phyloP scores from a whole-genome alignment of 495 filamentous ascomycete species.

The Daldinia grandis region DNA sequence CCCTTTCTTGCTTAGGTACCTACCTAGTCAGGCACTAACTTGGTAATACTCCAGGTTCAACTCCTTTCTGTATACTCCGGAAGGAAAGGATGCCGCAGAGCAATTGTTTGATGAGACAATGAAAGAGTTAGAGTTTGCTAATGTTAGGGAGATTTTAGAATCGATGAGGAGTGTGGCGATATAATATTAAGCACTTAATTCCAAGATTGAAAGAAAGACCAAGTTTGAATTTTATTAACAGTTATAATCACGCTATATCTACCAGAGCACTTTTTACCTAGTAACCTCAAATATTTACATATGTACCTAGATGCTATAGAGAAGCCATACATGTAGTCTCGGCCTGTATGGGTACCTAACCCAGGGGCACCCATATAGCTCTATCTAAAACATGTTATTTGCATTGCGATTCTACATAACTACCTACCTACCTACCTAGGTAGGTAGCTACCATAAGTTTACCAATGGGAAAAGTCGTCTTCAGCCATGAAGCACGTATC shows the following conservation, averaged over 20 bases:
- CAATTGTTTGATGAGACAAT: conserved; percentile 55
- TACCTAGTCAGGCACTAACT: not conserved
- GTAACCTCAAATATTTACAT: too few relatives aligned
- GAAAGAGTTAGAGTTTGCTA: conserved; percentile 52
- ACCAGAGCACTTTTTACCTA: too few relatives aligned
- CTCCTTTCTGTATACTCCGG: conserved; percentile 47
- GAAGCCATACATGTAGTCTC: too few relatives aligned
- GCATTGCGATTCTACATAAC: too few relatives aligned
- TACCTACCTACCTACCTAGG: not conserved
- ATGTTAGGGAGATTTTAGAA: conserved; percentile 47
- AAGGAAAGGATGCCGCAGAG: conserved; percentile 49
- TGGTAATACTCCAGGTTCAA: conserved; percentile 25
- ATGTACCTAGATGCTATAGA: too few relatives aligned
- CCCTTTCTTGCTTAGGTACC: not conserved
- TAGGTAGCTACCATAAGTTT: not conserved
- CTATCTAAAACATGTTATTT: too few relatives aligned
- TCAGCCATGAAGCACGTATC: not conserved
- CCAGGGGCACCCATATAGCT: too few relatives aligned
- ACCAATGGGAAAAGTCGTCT: not conserved
- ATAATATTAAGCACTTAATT: not conserved
- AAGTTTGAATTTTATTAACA: not conserved
- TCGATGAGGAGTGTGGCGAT: conserved; percentile 15
- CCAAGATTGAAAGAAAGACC: not conserved
- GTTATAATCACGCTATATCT: not conserved
- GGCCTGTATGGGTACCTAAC: too few relatives aligned